Evolutionary conservation across 2,329 filamentous ascomycete species (phyloP).

Genomic region (Colletotrichum camelliae): DNA sequence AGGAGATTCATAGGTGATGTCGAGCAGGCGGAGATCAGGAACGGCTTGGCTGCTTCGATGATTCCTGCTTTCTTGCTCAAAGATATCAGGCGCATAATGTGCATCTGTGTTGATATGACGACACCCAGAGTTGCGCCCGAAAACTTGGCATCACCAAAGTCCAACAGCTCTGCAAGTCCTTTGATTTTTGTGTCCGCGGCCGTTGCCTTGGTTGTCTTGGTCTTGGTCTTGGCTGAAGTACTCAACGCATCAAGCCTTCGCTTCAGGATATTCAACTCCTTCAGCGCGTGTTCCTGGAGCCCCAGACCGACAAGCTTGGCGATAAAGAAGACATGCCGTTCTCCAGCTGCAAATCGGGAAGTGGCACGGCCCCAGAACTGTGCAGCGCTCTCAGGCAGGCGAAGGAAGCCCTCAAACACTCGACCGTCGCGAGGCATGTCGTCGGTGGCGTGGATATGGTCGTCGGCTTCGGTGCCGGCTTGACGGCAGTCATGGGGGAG

Average conservation of each 20-base stretch:
- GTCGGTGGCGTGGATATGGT: conserved; percentile 35
- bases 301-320: conserved; percentile 69
- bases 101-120: conserved; percentile 68
- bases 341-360: conserved; percentile 73
- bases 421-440: conserved; percentile 62
- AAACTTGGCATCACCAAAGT: conserved; percentile 56
- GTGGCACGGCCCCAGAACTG: conserved; percentile 54
- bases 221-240: neutral
- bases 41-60: conserved; percentile 61
- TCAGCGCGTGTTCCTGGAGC: conserved; percentile 70
- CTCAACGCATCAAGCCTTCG: conserved; percentile 55
- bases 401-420: conserved; percentile 74
- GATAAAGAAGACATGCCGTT: conserved; percentile 73
- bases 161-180: conserved; percentile 63
- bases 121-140: conserved; percentile 54
- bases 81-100: conserved; percentile 68
- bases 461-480: conserved; percentile 32
- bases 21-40: conserved; percentile 56
- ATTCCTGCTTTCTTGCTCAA: conserved; percentile 63
- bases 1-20: conserved; percentile 67
- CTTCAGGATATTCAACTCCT: conserved; percentile 72
- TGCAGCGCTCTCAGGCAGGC: conserved; percentile 65
- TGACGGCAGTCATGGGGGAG: conserved; percentile 47
- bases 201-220: neutral
- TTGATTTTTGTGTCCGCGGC: conserved; percentile 34